Percentiles rank a stretch among this genome's conserved stretches.
These are phyloP conservation scores for Achaetomium macrosporum DNA, from an alignment of 2,329 filamentous ascomycete species.

Conservation along the genomic window DNA sequence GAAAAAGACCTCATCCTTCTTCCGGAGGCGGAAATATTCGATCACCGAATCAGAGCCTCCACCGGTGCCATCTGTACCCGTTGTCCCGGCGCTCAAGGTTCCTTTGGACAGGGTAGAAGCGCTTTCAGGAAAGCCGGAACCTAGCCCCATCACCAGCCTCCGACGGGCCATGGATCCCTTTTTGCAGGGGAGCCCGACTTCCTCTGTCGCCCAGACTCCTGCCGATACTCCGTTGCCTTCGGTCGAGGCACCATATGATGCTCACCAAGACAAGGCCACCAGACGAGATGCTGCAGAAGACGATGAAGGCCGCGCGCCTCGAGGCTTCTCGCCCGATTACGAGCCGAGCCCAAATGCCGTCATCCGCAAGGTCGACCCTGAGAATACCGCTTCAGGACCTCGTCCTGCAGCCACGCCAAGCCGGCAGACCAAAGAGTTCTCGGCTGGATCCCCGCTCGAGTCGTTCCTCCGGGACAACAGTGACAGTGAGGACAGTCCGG, in stretches of 20 bases:
- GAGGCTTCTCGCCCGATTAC: constrained; percentile 70
- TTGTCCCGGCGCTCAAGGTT: constrained; percentile 32
- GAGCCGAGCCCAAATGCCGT: constrained; percentile 65
- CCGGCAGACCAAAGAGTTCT: constrained; percentile 30
- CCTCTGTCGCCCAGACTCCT: constrained; percentile 25
- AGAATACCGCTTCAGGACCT: constrained; percentile 4
- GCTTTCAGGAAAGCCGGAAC: constrained; percentile 33
- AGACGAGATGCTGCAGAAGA: background rate
- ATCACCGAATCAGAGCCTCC: constrained; percentile 55
- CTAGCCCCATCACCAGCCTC: constrained; percentile 71
- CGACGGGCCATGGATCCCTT: constrained; percentile 85
- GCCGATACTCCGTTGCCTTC: constrained; percentile 15
- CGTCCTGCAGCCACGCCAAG: constrained; percentile 33
- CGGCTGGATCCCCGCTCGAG: constrained; percentile 30
- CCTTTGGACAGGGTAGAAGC: constrained; percentile 29
- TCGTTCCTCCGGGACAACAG: constrained; percentile 50
- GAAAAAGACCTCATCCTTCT: constrained; percentile 93
- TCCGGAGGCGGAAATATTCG: constrained; percentile 89
- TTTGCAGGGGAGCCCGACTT: constrained; percentile 39
- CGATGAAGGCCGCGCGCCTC: constrained; percentile 32
- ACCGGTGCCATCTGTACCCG: constrained; percentile 31
- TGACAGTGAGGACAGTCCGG: constrained; percentile 40
- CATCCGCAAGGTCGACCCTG: constrained; percentile 56
- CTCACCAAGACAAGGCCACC: background rate
- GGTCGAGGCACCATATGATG: constrained; percentile 10